A percentile compares a stretch with the other conserved stretches of the same genome.
phyloP scores from a whole-genome alignment of 2,329 filamentous ascomycete genomes.

The Colletotrichum liriopes region DNA sequence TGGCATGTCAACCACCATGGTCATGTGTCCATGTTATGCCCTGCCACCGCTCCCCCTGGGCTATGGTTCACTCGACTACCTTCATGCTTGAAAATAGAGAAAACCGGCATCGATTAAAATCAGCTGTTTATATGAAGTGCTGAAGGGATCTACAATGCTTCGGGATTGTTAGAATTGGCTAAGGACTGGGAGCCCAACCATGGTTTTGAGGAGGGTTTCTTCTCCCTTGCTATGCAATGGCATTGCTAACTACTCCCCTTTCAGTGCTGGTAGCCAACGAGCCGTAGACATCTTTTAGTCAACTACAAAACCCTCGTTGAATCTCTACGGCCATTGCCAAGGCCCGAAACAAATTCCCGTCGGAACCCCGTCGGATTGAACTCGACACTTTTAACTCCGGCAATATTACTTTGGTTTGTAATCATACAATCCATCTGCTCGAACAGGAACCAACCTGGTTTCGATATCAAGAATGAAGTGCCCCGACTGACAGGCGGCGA shows the following conservation, averaged over 20 bases:
- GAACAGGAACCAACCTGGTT: neutral
- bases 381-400: neutral
- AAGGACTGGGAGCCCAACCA: neutral
- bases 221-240: neutral
- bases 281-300: neutral
- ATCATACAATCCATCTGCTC: neutral
- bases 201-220: neutral
- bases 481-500: neutral
- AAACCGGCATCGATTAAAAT: no score
- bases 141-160: constrained; percentile 26
- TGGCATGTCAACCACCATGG: no score
- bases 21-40: no score
- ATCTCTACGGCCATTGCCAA: neutral
- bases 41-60: no score
- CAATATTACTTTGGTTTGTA: neutral
- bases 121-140: constrained; percentile 11
- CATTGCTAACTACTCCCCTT: neutral
- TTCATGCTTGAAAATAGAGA: no score
- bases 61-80: no score
- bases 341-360: neutral
- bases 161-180: neutral
- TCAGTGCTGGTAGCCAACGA: neutral
- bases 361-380: no score
- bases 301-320: neutral
- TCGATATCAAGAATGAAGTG: no score